Percentiles rank a stretch among this genome's conserved stretches.
Evolutionary conservation across 768 basidiomycete genomes (phyloP).

Genomic region (Lactifluus pinguis): DNA sequence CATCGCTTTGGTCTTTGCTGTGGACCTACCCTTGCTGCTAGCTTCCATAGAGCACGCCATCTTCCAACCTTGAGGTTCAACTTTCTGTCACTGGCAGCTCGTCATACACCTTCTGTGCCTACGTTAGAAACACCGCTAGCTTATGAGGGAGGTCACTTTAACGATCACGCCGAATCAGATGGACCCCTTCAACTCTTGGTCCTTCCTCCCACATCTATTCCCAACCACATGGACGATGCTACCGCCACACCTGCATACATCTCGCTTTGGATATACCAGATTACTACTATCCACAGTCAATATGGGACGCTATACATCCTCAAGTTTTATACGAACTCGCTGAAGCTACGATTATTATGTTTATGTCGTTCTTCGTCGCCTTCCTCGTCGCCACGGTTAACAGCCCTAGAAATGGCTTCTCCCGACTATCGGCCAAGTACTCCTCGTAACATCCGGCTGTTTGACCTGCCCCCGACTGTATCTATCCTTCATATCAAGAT

Average conservation of each 20-base stretch:
- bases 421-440: too few relatives aligned
- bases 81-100: conserved; percentile 1
- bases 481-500: too few relatives aligned
- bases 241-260: background rate
- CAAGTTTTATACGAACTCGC: conserved; percentile 7
- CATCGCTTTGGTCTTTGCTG: conserved; percentile 8
- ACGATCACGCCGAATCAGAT: background rate
- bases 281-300: background rate
- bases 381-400: background rate
- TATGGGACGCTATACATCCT: background rate
- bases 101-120: background rate
- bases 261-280: background rate
- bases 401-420: too few relatives aligned
- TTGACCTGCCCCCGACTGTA: too few relatives aligned
- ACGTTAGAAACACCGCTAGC: background rate
- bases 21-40: conserved; percentile 11
- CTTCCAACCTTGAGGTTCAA: conserved; percentile 8
- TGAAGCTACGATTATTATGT: conserved; percentile 5
- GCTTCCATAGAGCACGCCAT: conserved; percentile 2
- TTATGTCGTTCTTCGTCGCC: conserved; percentile 5
- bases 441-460: too few relatives aligned
- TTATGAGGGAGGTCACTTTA: background rate
- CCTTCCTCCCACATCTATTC: background rate
- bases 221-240: background rate
- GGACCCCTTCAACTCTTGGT: background rate